Evolutionary conservation across 768 basidiomycete species (phyloP).

Genomic region (Rubroboletus pulcherrimus): DNA sequence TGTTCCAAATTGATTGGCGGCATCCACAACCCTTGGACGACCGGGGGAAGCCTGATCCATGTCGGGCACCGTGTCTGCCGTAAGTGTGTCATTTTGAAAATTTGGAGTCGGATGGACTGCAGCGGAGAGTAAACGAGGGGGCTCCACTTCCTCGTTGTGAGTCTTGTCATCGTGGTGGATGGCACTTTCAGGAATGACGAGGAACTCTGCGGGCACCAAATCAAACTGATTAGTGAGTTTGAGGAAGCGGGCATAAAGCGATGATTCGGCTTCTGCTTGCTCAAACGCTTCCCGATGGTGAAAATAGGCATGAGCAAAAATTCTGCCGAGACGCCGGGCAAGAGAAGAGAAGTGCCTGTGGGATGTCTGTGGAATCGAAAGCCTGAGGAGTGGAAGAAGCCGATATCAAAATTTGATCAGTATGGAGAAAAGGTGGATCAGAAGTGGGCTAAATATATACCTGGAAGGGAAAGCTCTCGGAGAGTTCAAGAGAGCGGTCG

Average conservation of each 20-base stretch:
- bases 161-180: slow-evolving; percentile 27
- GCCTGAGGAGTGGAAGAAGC: slow-evolving; percentile 37
- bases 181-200: slow-evolving; percentile 65
- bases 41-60: slow-evolving; percentile 5
- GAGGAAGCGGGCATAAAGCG: slow-evolving; percentile 86
- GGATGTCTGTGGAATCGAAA: slow-evolving; percentile 78
- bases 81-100: slow-evolving; percentile 11
- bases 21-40: slow-evolving; percentile 22
- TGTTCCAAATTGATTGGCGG: slow-evolving; percentile 12
- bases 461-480: slow-evolving; percentile 89
- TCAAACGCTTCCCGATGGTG: slow-evolving; percentile 91
- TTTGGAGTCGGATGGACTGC: slow-evolving; percentile 32
- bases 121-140: slow-evolving; percentile 39
- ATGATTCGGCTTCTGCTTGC: slow-evolving; percentile 86
- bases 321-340: slow-evolving; percentile 86
- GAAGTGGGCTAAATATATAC: slow-evolving; percentile 38
- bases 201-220: slow-evolving; percentile 77
- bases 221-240: slow-evolving; percentile 77
- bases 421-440: slow-evolving; percentile 19
- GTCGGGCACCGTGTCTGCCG: slow-evolving; percentile 4
- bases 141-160: slow-evolving; percentile 33
- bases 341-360: slow-evolving; percentile 87
- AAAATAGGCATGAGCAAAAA: slow-evolving; percentile 96
- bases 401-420: slow-evolving; percentile 11
- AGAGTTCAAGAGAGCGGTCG: slow-evolving; percentile 87